A percentile compares a stretch with the other conserved stretches of the same genome.
These are phyloP conservation scores for Fusarium duplospermum DNA, from an alignment of 2,329 filamentous ascomycete genomes.

Conservation along the genomic window DNA sequence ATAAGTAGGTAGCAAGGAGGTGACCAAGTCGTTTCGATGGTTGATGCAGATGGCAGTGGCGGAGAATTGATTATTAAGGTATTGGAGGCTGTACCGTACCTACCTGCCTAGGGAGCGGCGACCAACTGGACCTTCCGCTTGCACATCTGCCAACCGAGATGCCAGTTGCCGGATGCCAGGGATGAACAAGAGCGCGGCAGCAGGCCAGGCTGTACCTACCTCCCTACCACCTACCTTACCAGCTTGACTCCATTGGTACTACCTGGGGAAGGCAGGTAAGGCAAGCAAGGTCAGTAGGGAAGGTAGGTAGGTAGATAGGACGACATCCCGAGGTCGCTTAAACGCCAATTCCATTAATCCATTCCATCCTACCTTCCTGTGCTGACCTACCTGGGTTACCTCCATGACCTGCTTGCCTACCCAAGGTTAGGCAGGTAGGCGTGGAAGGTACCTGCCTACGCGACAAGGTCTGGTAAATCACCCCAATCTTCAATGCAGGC, in stretches of 20 bases:
- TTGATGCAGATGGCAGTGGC: background rate
- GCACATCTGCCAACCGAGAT: background rate
- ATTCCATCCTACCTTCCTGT: background rate
- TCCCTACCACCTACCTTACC: too few relatives aligned
- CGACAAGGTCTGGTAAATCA: background rate
- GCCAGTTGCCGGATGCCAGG: background rate
- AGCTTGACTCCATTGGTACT: background rate
- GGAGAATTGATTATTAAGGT: slow-evolving; percentile 4
- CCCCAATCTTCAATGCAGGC: background rate
- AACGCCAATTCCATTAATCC: background rate
- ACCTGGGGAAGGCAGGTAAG: background rate
- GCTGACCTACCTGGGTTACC: background rate
- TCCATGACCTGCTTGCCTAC: background rate
- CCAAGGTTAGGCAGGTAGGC: background rate
- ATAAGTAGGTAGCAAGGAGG: background rate
- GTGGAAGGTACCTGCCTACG: background rate
- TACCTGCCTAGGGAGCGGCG: background rate
- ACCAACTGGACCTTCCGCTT: background rate
- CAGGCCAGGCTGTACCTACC: background rate
- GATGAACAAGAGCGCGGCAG: background rate
- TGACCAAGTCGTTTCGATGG: background rate
- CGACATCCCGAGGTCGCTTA: background rate
- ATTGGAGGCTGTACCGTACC: background rate
- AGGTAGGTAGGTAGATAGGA: background rate
- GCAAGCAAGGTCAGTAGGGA: background rate